A percentile compares a stretch with the other conserved stretches of the same genome.
Evolutionary conservation across 345 rosid species (phyloP).

Genomic region (Murraya koenigii): DNA sequence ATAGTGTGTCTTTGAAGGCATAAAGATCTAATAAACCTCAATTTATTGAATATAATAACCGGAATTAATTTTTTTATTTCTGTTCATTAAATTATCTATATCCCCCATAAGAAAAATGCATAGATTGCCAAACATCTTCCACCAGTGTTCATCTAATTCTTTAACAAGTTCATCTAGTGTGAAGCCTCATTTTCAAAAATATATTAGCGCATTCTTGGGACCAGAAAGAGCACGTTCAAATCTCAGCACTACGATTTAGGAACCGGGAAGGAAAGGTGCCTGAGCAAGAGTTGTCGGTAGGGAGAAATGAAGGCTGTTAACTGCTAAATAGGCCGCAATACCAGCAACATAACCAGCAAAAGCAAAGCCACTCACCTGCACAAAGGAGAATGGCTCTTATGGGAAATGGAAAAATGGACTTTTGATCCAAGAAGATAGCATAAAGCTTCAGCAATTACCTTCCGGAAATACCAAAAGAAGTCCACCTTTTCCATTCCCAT

Average conservation of each 20-base stretch:
- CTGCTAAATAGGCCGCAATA: slow-evolving; percentile 55
- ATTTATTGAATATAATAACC: background rate
- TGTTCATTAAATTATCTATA: background rate
- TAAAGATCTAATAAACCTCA: background rate
- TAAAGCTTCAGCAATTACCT: slow-evolving; percentile 41
- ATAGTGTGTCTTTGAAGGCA: no score
- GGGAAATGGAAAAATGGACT: background rate
- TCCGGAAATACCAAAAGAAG: slow-evolving; percentile 92
- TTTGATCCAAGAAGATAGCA: background rate
- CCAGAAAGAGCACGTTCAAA: background rate
- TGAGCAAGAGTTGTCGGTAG: slow-evolving; percentile 62
- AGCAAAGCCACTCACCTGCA: slow-evolving; percentile 92
- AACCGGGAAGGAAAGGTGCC: slow-evolving; percentile 56
- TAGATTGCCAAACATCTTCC: background rate
- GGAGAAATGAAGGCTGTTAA: slow-evolving; percentile 36
- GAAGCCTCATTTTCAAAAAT: background rate
- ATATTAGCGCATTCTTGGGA: background rate
- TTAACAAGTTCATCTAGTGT: background rate
- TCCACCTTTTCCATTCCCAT: slow-evolving; percentile 99
- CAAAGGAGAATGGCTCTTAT: background rate
- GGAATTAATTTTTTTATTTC: background rate
- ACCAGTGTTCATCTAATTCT: background rate
- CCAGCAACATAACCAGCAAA: slow-evolving; percentile 91
- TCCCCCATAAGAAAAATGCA: background rate
- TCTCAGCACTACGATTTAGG: slow-evolving; percentile 20